Percentiles rank a stretch among this genome's conserved stretches.
phyloP scores from a whole-genome alignment of 139 green algal genomes.

The Micractinium conductrix region DNA sequence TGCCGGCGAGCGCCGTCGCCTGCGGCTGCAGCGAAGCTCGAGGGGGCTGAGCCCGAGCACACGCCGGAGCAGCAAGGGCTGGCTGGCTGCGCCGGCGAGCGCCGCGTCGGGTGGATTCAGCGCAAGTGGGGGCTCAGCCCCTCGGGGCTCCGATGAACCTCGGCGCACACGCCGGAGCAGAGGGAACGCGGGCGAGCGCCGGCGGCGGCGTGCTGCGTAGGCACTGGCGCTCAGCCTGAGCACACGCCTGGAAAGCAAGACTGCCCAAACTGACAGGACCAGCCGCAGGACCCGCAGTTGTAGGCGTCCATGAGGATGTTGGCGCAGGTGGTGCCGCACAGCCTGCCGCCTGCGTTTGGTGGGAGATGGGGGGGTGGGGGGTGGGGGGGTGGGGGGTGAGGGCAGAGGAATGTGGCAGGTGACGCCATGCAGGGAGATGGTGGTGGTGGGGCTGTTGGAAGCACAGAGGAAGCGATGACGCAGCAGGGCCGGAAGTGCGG shows the following conservation, averaged over 20 bases:
- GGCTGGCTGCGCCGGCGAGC: too few species aligned
- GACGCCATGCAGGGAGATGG: neutral
- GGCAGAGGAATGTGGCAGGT: neutral
- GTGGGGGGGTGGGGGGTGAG: too few species aligned
- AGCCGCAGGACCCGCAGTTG: constrained; percentile 25
- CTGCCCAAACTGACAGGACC: constrained; percentile 11
- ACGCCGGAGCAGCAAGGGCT: too few species aligned
- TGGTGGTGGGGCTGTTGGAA: neutral
- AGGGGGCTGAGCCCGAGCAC: too few species aligned
- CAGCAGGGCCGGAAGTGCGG: neutral
- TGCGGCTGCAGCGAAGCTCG: neutral
- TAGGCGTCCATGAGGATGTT: constrained; percentile 21
- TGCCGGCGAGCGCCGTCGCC: too few species aligned
- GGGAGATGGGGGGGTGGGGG: too few species aligned
- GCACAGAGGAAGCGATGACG: neutral
- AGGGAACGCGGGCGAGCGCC: too few species aligned
- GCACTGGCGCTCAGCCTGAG: too few species aligned
- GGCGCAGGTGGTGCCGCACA: constrained; percentile 13
- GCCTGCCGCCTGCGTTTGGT: neutral
- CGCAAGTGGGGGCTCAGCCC: too few species aligned
- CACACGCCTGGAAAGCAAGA: constrained; percentile 1
- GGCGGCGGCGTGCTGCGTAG: too few species aligned
- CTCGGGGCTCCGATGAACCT: too few species aligned
- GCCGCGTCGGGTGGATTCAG: too few species aligned
- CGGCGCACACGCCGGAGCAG: constrained; percentile 9